These are phyloP conservation scores for Podospora didyma DNA, from an alignment of 495 filamentous ascomycete species.

Conservation along the genomic window DNA sequence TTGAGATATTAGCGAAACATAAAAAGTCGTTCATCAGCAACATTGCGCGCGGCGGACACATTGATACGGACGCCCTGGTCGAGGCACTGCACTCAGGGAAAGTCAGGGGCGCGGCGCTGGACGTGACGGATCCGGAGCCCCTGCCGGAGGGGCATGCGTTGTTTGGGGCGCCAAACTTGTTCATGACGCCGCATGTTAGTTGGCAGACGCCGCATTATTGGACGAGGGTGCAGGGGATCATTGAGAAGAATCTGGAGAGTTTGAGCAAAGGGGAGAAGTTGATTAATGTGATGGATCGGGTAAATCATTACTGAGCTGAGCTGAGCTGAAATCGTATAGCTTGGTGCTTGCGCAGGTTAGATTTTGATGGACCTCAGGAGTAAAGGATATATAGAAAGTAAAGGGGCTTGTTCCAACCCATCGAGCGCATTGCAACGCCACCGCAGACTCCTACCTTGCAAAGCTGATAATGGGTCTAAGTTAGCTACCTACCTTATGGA, in stretches of 20 bases:
- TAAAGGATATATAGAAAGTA: no score
- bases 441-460: no score
- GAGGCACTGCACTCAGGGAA: conserved; percentile 53
- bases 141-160: conserved; percentile 65
- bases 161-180: conserved; percentile 69
- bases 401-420: no score
- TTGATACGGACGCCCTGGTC: conserved; percentile 67
- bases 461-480: no score
- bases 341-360: no score
- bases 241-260: conserved; percentile 32
- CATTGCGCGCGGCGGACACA: conserved; percentile 66
- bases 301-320: conserved; percentile 27
- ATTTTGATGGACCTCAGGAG: no score
- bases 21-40: conserved; percentile 65
- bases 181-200: conserved; percentile 79
- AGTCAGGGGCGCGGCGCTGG: conserved; percentile 70
- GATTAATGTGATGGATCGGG: conserved; percentile 32
- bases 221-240: conserved; percentile 54
- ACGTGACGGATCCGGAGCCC: conserved; percentile 86
- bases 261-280: conserved; percentile 21
- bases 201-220: conserved; percentile 56
- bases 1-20: conserved; percentile 53
- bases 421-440: no score
- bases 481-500: no score
- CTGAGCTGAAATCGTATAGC: background rate